Evolutionary conservation across 495 filamentous ascomycete species (phyloP), one percentile per base, ranked within the genome.

Genomic region (Alectoria sarmentosa): DNA sequence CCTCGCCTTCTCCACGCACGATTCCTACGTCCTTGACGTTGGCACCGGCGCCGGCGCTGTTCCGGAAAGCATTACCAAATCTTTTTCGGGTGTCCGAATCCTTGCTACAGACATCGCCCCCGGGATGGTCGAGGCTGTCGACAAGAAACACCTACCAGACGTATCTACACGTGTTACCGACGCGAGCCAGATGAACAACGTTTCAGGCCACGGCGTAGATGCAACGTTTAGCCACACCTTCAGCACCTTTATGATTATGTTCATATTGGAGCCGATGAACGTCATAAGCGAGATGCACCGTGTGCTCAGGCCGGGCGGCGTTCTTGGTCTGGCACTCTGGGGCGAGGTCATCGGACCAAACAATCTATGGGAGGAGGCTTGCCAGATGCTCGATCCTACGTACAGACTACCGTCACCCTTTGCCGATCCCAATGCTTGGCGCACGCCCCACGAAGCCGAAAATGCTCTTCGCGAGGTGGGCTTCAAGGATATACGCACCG

Each of bases 271-370:
- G 19, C 65, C 65, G n/a, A 26, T 59, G 39, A 63, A 49, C 1
- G 58, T 67, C 17, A 26, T 60, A n/a, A n/a, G 37, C 19, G 65
- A 67, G 56, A 67, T 67, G 34, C 63, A 59, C 0, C 65, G 65
- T 14, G 65, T 67, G 23, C 56, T 55, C 8, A 38, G 38, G 21
- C 60, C 61, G 10, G 60, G 60, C 2, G 65, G 65, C 3, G 13
- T 63, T 19, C 39, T 67, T 8, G 65, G 60, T 6, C 48, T 67
- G 14, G 60, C 32, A 4, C 38, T 58, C 7, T 67, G 65, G 60
- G 65, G 37, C 19, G 65, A 67, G 52, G 14, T 54, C 46, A 17
- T 61, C 57, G 26, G 30, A 23, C 6, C 56, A 34, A 30, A 57
- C 34, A 56, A 34, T 59, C 34, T 44, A 26, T 66, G 60, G 37